Conservation (phyloP, 1,284 basidiomycete species). For the Xerocomus minutiporus region DNA sequence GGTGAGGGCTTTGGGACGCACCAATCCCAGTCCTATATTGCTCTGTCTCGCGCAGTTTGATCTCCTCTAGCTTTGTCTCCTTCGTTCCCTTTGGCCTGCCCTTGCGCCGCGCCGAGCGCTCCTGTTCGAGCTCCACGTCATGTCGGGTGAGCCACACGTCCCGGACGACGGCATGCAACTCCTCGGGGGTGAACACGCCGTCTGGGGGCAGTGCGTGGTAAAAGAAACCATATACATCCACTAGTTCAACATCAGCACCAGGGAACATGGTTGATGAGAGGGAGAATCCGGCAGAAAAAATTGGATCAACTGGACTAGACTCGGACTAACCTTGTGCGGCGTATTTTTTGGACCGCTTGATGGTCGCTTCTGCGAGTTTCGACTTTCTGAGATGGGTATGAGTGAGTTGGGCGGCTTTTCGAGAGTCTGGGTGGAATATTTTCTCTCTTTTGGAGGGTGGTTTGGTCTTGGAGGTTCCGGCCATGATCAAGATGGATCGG, state of each 20-base stretch:
- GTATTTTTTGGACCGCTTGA: conserved; percentile 55
- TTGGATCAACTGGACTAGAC: background rate
- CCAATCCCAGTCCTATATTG: conserved; percentile 82
- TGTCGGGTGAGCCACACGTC: conserved; percentile 74
- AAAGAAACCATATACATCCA: conserved; percentile 77
- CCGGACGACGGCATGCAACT: conserved; percentile 63
- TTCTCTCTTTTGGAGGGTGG: conserved; percentile 61
- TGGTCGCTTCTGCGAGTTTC: conserved; percentile 58
- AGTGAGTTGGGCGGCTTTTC: conserved; percentile 77
- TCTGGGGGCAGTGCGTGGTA: conserved; percentile 67
- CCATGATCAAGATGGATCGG: background rate
- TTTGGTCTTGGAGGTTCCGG: conserved; percentile 10
- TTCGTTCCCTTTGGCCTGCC: conserved; percentile 75
- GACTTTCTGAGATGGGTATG: conserved; percentile 68
- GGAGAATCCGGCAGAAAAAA: background rate
- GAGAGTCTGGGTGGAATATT: conserved; percentile 72
- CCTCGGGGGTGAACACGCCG: conserved; percentile 59
- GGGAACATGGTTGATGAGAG: background rate
- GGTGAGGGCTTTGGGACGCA: conserved; percentile 37
- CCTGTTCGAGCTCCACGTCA: conserved; percentile 63
- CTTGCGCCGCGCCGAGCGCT: conserved; percentile 60
- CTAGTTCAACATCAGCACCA: conserved; percentile 34
- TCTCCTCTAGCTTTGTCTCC: conserved; percentile 70
- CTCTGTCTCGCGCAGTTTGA: conserved; percentile 63
- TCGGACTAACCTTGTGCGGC: conserved; percentile 46